Base-by-base conservation (phyloP, 768 basidiomycete species). In the Suillus alpinus region DNA sequence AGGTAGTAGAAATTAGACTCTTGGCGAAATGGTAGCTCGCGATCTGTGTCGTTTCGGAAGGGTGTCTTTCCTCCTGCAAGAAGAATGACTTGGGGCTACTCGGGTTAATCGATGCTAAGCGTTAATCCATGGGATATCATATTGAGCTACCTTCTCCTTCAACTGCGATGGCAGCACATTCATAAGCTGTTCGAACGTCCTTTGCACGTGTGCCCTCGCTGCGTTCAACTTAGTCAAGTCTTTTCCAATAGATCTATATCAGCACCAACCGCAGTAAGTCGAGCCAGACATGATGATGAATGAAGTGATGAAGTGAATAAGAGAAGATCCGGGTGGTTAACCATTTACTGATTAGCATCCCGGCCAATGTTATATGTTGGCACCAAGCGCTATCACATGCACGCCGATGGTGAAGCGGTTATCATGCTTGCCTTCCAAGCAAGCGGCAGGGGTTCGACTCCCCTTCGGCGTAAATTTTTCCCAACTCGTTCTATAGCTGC, bases 1-100 rank as follows among this genome's bases (percentile, higher is more conserved):
- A 96, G 80, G 71, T 94, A 96, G 75, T 83, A 88, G 71, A 96
- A 96, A 75, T 96, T 96, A 67, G 88, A 89, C 73, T 95, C 93
- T 68, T 81, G 80, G 59, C 85, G 80, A 67, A 93, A 92, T 4
- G 78, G 70, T 46, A 92, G 75, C 74, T 94, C 92, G 36, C 92
- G 83, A 70, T 95, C 93, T 12, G 94, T 95, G 70, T 95, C 93
- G 69, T 92, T 85, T 63, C 92, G 78, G 68, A 79, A 92, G 0
- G 80, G 77, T 2, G 82, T 85, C 6, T 75, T 77, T 65, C 82
- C 83, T n/a, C 89, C 90, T 9, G 85, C 83, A 1, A 93, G 75
- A 4, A 93, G 69, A 16, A 91, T 69, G 8, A 90, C 77, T 71
- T 93, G 92, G 8, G 87, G 83, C 88, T 92, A 55, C 16, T 36